Evolutionary conservation across 208 protist genomes (phyloP), one percentile per base, ranked within the genome.

Genomic region (Trichomonas tenax): DNA sequence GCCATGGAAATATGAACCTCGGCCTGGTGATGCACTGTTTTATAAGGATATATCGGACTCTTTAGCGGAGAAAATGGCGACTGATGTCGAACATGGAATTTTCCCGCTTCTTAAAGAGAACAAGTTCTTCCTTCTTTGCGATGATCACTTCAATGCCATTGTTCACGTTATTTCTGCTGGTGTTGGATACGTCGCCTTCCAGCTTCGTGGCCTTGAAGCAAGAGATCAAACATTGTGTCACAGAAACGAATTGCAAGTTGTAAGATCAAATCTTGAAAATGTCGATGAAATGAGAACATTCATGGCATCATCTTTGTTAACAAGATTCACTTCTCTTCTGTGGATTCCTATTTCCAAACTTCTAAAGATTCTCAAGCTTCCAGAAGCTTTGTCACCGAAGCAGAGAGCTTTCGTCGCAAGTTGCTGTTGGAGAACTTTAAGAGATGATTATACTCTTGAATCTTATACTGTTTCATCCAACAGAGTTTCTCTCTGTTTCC

Each of bases 141-240:
- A 93, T 51, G 86, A 93, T 31, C 44, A 93, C 36, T 93, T 93
- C 15, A 93, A 93, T 51, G 86, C 86, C 10, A 93, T 93, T 17
- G 26, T 93, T 34, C 86, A 93, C 26, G 36, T 93, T 0, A 58
- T 93, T 58, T 34, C 23, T 10, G 6, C 40, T 26, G 86, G 86
- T 21, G 14, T 38, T 51, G 44, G 45, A 2, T 93, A 93, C 38
- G 36, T 93, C 0, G 44, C 46, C 0, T 93, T 58, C 46, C 86
- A 93, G 51, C 21, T 93, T 38, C 40, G 86, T 31, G 86, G 86
- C n/a, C 44, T 93, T 2, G 86, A 93, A 93, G 44, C 44, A 48
- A 48, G 44, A 38, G 86, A 93, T 4, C 86, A 93, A 93, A 93
- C 86, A 48, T 51, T 93, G 9, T 93, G 86, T 51, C 86, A 93